Conservation (phyloP, 1,139 yeast species). For the Candida sanyaensis region DNA sequence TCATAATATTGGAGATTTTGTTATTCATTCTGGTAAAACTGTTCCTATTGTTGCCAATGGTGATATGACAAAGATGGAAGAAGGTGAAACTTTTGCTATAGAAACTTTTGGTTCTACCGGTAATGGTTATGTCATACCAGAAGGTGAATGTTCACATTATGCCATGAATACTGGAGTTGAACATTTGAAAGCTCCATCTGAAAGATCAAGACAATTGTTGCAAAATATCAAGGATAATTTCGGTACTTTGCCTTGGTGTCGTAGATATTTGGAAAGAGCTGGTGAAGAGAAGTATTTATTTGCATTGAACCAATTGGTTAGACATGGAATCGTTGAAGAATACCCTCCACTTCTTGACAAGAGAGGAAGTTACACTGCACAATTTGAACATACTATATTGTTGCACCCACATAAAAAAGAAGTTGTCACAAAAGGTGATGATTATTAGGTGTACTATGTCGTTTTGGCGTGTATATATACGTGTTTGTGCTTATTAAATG, state of each 20-base stretch:
- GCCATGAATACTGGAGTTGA: slow-evolving; percentile 58
- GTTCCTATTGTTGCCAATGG: slow-evolving; percentile 95
- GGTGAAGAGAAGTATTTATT: slow-evolving; percentile 91
- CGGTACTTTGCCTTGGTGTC: slow-evolving; percentile 96
- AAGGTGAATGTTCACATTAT: slow-evolving; percentile 95
- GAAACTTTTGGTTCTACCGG: slow-evolving; percentile 99
- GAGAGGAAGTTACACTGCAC: slow-evolving; percentile 91
- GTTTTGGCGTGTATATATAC: neutral
- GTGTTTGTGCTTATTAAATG: neutral
- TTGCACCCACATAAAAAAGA: slow-evolving; percentile 92
- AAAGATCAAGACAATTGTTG: slow-evolving; percentile 68
- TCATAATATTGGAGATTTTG: slow-evolving; percentile 81
- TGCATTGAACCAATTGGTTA: slow-evolving; percentile 86
- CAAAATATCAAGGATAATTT: slow-evolving; percentile 73
- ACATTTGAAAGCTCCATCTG: slow-evolving; percentile 50
- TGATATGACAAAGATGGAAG: slow-evolving; percentile 97
- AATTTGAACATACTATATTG: slow-evolving; percentile 90
- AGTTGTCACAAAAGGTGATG: slow-evolving; percentile 93
- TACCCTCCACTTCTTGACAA: slow-evolving; percentile 95
- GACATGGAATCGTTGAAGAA: slow-evolving; percentile 84
- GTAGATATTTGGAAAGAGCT: slow-evolving; percentile 86
- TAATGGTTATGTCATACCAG: slow-evolving; percentile 79
- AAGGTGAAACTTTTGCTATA: slow-evolving; percentile 96
- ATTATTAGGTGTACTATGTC: slow-evolving; percentile 47
- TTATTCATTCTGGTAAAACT: slow-evolving; percentile 91